These are phyloP conservation scores for Diutina sp. DNA, from an alignment of 1,139 yeast genomes.

Conservation along the genomic window DNA sequence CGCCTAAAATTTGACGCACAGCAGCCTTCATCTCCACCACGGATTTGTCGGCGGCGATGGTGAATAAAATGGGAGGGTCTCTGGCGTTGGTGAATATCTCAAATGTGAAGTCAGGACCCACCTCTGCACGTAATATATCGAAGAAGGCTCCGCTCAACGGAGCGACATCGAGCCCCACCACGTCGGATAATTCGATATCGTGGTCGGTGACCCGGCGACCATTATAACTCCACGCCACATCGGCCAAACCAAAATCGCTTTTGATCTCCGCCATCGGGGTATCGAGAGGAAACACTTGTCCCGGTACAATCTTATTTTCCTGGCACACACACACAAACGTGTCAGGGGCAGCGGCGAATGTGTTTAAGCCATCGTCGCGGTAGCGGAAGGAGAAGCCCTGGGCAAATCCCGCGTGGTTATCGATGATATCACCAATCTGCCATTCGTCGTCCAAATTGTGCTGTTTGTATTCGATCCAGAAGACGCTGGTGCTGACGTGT, in stretches of 20 bases:
- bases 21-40: neutral
- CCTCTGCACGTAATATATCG: neutral
- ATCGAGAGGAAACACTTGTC: neutral
- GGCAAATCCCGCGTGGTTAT: neutral
- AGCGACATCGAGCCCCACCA: neutral
- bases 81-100: neutral
- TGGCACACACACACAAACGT: neutral
- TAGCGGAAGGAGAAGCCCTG: neutral
- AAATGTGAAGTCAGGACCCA: neutral
- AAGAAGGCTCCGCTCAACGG: neutral
- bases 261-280: neutral
- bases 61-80: neutral
- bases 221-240: neutral
- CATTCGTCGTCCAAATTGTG: neutral
- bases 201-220: neutral
- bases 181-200: neutral
- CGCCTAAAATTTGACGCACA: neutral
- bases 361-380: neutral
- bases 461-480: neutral
- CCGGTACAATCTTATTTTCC: neutral
- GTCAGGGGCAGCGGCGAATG: neutral
- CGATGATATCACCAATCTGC: neutral
- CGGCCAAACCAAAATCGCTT: neutral
- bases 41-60: neutral
- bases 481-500: neutral